Percentiles rank a stretch among this genome's conserved stretches.
phyloP scores from a whole-genome alignment of 2,329 filamentous ascomycete genomes.

The Colletotrichum horii region DNA sequence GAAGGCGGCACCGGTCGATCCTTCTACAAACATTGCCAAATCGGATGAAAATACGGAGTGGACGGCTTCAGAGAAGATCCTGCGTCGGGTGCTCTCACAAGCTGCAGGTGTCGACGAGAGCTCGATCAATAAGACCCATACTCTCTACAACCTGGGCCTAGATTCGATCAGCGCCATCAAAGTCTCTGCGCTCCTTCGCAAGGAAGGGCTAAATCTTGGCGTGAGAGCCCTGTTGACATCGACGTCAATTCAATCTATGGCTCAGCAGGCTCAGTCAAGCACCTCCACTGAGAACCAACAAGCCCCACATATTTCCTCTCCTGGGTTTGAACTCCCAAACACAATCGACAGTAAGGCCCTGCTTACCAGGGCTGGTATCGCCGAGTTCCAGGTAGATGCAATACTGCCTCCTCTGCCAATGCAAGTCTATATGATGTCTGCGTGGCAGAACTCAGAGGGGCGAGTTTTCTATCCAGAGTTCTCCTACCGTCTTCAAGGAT shows the following conservation, averaged over 20 bases:
- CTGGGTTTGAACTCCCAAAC: not conserved
- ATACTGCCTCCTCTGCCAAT: conserved; percentile 76
- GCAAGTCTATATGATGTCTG: conserved; percentile 80
- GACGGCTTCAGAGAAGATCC: conserved; percentile 36
- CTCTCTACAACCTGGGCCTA: conserved; percentile 83
- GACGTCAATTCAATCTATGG: conserved; percentile 69
- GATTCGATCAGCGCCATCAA: conserved; percentile 95
- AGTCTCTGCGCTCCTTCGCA: conserved; percentile 73
- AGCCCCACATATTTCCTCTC: not conserved
- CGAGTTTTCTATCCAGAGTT: conserved; percentile 78
- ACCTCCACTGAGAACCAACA: conserved; percentile 33
- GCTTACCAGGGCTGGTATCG: conserved; percentile 44
- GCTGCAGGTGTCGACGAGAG: conserved; percentile 63
- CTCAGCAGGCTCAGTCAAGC: not conserved
- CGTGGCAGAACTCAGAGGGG: conserved; percentile 74
- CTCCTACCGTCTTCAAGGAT: conserved; percentile 55
- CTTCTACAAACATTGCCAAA: not conserved
- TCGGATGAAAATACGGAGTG: conserved; percentile 29
- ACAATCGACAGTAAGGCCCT: conserved; percentile 43
- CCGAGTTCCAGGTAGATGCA: conserved; percentile 51
- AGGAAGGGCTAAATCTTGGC: conserved; percentile 63
- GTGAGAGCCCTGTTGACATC: conserved; percentile 76
- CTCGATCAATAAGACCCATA: conserved; percentile 66
- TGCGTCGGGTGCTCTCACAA: conserved; percentile 55
- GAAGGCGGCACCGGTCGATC: not conserved